These are phyloP conservation scores for Cryphonectria japonica DNA, from an alignment of 2,329 filamentous ascomycete genomes.

Conservation along the genomic window DNA sequence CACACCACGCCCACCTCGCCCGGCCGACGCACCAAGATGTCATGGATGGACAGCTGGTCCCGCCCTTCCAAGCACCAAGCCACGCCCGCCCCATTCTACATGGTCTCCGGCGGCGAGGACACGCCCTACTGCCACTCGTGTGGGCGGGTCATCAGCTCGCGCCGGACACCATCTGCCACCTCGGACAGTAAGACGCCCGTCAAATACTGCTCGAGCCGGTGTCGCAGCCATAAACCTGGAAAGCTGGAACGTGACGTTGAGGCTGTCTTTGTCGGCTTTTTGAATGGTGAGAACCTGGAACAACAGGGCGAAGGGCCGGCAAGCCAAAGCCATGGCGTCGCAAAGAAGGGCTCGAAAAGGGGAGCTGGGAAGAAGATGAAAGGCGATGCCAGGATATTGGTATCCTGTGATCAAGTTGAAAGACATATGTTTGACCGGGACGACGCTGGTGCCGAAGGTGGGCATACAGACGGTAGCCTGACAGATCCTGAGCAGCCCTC, in stretches of 20 bases:
- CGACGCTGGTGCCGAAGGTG: conserved; percentile 45
- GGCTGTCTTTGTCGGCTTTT: conserved; percentile 46
- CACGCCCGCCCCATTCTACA: conserved; percentile 58
- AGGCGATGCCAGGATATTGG: conserved; percentile 53
- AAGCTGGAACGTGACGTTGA: conserved; percentile 57
- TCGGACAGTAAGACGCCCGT: conserved; percentile 29
- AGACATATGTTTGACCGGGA: conserved; percentile 51
- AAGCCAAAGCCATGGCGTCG: not conserved
- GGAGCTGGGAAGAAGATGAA: conserved; percentile 46
- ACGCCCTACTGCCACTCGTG: conserved; percentile 61
- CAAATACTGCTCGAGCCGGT: conserved; percentile 63
- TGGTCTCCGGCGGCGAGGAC: conserved; percentile 49
- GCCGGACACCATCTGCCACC: conserved; percentile 31
- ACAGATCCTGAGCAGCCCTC: not conserved
- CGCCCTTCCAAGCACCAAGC: conserved; percentile 45
- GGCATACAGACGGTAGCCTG: conserved; percentile 35
- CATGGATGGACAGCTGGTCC: conserved; percentile 48
- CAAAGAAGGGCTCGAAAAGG: conserved; percentile 21
- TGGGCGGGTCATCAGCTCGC: conserved; percentile 55
- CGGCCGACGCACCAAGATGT: conserved; percentile 37
- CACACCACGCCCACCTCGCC: not conserved
- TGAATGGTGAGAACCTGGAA: conserved; percentile 32
- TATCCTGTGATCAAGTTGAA: conserved; percentile 56
- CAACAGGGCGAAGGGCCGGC: not conserved
- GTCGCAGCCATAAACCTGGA: conserved; percentile 54